Percentiles rank a stretch among this genome's conserved stretches.
phyloP scores from a whole-genome alignment of 805 yeast genomes.

The Kodamaea kaohsiungensis region DNA sequence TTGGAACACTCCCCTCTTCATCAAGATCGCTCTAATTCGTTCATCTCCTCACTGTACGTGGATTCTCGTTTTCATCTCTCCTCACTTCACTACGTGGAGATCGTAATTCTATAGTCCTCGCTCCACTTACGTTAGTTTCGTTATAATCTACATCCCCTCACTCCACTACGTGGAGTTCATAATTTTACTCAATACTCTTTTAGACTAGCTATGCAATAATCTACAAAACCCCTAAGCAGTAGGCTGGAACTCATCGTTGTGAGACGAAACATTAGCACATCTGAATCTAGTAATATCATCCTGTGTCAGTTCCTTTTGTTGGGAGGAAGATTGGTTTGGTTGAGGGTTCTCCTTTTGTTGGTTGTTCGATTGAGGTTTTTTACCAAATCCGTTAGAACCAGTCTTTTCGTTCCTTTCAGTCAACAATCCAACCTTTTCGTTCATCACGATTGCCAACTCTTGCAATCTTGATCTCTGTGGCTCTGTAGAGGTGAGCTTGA shows the following conservation, averaged over 20 bases:
- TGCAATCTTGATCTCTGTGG: constrained; percentile 83
- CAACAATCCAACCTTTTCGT: constrained; percentile 75
- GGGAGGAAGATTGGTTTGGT: constrained; percentile 33
- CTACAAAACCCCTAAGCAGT: constrained; percentile 18
- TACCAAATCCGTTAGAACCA: constrained; percentile 69
- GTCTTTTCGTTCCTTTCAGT: constrained; percentile 85
- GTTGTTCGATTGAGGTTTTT: constrained; percentile 35
- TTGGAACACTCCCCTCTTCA: too few relatives aligned
- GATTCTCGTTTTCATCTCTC: too few relatives aligned
- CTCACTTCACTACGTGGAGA: too few relatives aligned
- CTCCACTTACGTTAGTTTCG: too few relatives aligned
- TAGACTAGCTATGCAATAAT: constrained; percentile 3
- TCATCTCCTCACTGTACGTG: too few relatives aligned
- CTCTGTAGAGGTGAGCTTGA: constrained; percentile 67
- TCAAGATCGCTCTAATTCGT: too few relatives aligned
- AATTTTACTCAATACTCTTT: neutral
- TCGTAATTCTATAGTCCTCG: too few relatives aligned
- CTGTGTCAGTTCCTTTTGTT: constrained; percentile 28
- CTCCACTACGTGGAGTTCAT: neutral
- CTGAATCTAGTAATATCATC: constrained; percentile 44
- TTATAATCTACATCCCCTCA: neutral
- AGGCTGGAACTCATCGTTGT: constrained; percentile 46
- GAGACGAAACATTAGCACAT: constrained; percentile 45
- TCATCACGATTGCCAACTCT: constrained; percentile 80
- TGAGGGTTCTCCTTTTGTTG: constrained; percentile 23